A percentile compares a stretch with the other conserved stretches of the same genome.
phyloP scores from a whole-genome alignment of 345 rosid genomes.

The Carallia pectinifolia region DNA sequence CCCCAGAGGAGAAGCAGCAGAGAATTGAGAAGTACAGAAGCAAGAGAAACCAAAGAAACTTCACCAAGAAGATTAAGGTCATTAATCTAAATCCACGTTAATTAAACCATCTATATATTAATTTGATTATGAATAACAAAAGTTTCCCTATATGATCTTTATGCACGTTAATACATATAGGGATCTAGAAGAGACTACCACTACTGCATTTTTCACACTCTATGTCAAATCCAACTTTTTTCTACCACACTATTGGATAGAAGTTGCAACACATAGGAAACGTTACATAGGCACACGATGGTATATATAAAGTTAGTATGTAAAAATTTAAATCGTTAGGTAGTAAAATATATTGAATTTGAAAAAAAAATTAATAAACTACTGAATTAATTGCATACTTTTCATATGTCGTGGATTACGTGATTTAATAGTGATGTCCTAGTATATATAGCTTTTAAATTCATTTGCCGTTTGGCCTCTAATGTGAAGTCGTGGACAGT shows the following conservation, averaged over 20 bases:
- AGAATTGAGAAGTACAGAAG: constrained; percentile 77
- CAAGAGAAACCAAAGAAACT: constrained; percentile 81
- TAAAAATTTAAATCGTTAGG: no score
- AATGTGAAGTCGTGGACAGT: no score
- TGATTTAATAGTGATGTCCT: no score
- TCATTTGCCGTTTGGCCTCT: not conserved
- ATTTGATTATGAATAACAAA: not conserved
- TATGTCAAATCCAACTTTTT: constrained; percentile 30
- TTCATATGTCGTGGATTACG: no score
- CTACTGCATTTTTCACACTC: not conserved
- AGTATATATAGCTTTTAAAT: not conserved
- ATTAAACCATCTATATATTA: not conserved
- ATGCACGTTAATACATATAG: not conserved
- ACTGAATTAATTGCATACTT: no score
- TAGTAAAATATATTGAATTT: no score
- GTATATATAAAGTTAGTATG: no score
- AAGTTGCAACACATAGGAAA: constrained; percentile 6
- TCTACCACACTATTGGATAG: constrained; percentile 12
- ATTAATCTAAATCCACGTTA: not conserved
- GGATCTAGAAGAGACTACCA: no score
- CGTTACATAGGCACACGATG: no score
- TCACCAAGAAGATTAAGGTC: constrained; percentile 98
- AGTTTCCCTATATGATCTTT: not conserved
- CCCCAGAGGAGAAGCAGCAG: constrained; percentile 88
- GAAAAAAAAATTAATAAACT: no score